Evolutionary conservation across 139 green algal species (phyloP).

Genomic region (Auxenochlorella pyrenoidosa): DNA sequence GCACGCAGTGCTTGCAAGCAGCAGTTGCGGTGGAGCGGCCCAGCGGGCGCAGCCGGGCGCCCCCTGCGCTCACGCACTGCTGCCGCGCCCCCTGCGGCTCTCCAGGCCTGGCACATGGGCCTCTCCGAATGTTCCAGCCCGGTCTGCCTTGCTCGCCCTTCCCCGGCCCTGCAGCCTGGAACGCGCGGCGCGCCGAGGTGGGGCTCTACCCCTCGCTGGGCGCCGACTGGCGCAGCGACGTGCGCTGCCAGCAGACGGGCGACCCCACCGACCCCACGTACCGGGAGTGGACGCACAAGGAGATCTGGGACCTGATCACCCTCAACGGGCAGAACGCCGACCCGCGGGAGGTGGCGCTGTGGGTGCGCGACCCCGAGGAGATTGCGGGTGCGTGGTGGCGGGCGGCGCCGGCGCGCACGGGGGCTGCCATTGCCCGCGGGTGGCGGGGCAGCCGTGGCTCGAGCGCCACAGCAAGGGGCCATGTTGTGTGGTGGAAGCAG

Average conservation of each 20-base stretch:
- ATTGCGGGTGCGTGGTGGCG: constrained; percentile 14
- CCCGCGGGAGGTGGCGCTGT: constrained; percentile 38
- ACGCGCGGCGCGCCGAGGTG: background rate
- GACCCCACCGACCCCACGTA: constrained; percentile 36
- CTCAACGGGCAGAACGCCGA: constrained; percentile 38
- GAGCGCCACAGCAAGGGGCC: too few relatives aligned
- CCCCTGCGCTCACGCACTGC: too few relatives aligned
- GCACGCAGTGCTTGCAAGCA: background rate
- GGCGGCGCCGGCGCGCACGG: too few relatives aligned
- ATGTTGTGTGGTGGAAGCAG: too few relatives aligned
- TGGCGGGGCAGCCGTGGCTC: too few relatives aligned
- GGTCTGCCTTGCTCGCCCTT: too few relatives aligned
- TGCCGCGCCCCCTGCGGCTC: too few relatives aligned
- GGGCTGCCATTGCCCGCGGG: too few relatives aligned
- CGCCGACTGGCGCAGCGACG: constrained; percentile 48
- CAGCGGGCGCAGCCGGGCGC: too few relatives aligned
- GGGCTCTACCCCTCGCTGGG: constrained; percentile 28
- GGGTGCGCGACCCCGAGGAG: constrained; percentile 1
- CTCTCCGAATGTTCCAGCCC: background rate
- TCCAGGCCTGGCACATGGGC: too few relatives aligned
- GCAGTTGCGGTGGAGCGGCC: background rate
- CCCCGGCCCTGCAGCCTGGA: constrained; percentile 33
- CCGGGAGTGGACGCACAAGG: constrained; percentile 47
- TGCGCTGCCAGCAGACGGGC: constrained; percentile 26
- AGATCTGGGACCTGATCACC: constrained; percentile 60